Evolutionary conservation across 208 protist genomes (phyloP).

Genomic region (Trichomonas tenax): DNA sequence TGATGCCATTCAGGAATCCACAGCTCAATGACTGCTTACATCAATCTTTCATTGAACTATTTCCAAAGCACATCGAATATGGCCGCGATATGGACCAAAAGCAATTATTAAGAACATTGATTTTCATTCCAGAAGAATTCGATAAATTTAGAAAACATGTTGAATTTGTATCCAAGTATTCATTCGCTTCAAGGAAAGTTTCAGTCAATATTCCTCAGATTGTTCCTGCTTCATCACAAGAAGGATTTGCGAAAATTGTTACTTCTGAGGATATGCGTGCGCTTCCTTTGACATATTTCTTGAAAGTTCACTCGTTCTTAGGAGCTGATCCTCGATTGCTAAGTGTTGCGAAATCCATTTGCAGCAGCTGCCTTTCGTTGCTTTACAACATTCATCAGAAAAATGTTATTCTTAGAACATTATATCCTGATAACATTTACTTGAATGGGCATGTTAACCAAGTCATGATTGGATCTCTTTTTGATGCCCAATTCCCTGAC

Average conservation of each 20-base stretch:
- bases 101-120: not conserved
- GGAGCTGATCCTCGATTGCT: not conserved
- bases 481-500: not conserved
- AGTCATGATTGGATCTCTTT: not conserved
- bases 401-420: not conserved
- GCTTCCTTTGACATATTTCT: not conserved
- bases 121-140: not conserved
- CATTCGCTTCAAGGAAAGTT: not conserved
- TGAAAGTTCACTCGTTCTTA: not conserved
- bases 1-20: not conserved
- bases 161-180: not conserved
- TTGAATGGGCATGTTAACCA: not conserved
- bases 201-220: not conserved
- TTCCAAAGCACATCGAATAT: not conserved
- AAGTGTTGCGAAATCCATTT: not conserved
- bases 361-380: not conserved
- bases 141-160: not conserved
- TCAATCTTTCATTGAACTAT: not conserved
- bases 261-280: not conserved
- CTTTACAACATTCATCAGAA: not conserved
- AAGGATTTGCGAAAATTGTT: not conserved
- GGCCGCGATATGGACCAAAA: not conserved
- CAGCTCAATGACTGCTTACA: not conserved
- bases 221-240: no score
- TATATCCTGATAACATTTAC: not conserved